These are phyloP conservation scores for Pisolithus sp. DNA, from an alignment of 768 basidiomycete species.

Conservation along the genomic window DNA sequence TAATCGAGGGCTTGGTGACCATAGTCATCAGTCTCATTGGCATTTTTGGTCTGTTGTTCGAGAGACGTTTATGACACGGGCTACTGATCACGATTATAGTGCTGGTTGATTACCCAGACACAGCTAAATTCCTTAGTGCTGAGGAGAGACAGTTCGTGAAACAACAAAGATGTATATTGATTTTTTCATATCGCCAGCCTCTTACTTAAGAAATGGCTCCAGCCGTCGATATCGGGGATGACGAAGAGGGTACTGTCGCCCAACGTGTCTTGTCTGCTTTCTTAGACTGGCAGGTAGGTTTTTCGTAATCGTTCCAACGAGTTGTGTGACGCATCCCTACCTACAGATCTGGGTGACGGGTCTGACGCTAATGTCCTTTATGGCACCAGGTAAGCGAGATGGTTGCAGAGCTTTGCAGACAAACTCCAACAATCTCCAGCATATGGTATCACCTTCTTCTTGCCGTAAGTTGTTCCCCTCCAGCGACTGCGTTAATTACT, in stretches of 20 bases:
- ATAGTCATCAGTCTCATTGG: constrained; percentile 48
- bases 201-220: constrained; percentile 25
- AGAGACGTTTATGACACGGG: background rate
- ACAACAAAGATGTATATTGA: constrained; percentile 43
- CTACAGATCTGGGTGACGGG: constrained; percentile 47
- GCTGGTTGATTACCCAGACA: constrained; percentile 56
- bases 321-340: background rate
- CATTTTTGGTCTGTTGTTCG: constrained; percentile 35
- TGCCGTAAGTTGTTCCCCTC: constrained; percentile 42
- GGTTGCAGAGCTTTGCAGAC: background rate
- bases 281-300: constrained; percentile 55
- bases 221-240: constrained; percentile 46
- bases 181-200: background rate
- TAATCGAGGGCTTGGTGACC: constrained; percentile 58
- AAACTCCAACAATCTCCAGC: constrained; percentile 28
- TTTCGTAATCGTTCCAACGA: background rate
- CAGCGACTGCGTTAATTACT: background rate
- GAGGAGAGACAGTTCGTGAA: constrained; percentile 53
- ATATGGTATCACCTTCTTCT: constrained; percentile 58
- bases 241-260: constrained; percentile 54
- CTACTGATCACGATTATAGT: constrained; percentile 26
- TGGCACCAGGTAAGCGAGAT: constrained; percentile 46
- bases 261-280: constrained; percentile 50
- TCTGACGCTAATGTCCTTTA: constrained; percentile 51
- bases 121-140: constrained; percentile 53